Evolutionary conservation across 2,329 filamentous ascomycete genomes (phyloP), one percentile per base, ranked within the genome.

Genomic region (Claviceps africana): DNA sequence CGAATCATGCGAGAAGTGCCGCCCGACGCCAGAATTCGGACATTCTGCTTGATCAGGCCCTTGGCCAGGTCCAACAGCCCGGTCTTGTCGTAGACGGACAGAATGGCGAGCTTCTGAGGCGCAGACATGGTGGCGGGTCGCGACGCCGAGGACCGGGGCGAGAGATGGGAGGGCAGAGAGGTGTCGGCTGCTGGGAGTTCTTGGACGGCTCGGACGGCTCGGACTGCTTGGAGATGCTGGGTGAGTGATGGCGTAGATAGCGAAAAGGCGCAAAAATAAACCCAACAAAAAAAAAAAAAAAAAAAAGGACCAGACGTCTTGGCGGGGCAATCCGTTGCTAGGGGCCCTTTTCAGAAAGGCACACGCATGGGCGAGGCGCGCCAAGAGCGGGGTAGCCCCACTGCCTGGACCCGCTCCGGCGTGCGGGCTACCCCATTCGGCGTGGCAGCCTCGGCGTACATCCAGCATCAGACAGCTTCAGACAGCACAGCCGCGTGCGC

Each of bases 81-180:
- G 53, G 91, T 97, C 83, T 98, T 98, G 79, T 98, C 88, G 68
- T 93, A 97, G 75, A 97, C 93, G 59, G 91, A 97, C 67, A 98
- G 79, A 66, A 98, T 97, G 60, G 93, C 93, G 76, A 78, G 79
- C 65, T 78, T 75, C 66, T 80, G 78, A 55, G 69, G 62, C 30
- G 57, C 61, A 56, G 67, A 62, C 68, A 70, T 71, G 58, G 56
- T 64, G 58, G 56, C 55, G 63, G 57, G 49, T 55, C n/a, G n/a
- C 50, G 8, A 44, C 35, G 50, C 48, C 57, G 54, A 51, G 17
- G 33, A 21, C 48, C 39, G n/a, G n/a, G 13, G 13, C 13, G 37
- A 35, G 22, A 19, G 9, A 25, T 22, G n/a, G 11, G 15, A 9
- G 17, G 21, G 17, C 28, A 46, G 44, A 33, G 28, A 19, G 7